phyloP scores from a whole-genome alignment of 805 yeast genomes.

The Pichia thaimueangensis region DNA sequence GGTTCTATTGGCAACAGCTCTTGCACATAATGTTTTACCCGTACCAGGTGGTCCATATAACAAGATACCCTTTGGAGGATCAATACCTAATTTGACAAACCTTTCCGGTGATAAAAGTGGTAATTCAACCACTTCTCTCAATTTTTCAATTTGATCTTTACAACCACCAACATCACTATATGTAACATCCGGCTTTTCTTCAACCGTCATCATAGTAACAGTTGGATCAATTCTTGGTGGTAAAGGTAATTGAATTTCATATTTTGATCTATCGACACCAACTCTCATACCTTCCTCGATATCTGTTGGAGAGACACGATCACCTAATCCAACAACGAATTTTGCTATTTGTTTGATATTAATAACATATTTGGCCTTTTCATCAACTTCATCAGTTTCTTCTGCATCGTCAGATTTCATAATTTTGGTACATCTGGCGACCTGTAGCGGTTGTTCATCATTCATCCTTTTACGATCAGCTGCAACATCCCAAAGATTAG shows the following conservation, averaged over 20 bases:
- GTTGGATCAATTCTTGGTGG: conserved; percentile 98
- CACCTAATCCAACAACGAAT: conserved; percentile 94
- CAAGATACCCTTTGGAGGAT: conserved; percentile 97
- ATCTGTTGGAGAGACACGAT: conserved; percentile 96
- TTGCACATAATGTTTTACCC: conserved; percentile 95
- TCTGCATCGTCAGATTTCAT: conserved; percentile 53
- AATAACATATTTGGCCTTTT: conserved; percentile 87
- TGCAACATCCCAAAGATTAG: conserved; percentile 94
- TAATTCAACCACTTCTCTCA: conserved; percentile 92
- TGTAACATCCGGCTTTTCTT: conserved; percentile 98
- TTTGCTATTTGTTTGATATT: conserved; percentile 97
- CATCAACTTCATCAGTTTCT: conserved; percentile 42
- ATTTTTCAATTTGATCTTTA: conserved; percentile 94
- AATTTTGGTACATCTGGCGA: conserved; percentile 97
- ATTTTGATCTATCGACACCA: conserved; percentile 96
- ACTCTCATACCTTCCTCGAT: conserved; percentile 99
- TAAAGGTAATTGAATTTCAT: conserved; percentile 92
- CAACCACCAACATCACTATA: conserved; percentile 98
- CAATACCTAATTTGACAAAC: conserved; percentile 93
- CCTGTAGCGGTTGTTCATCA: conserved; percentile 94
- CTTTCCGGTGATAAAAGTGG: conserved; percentile 94
- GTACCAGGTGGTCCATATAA: conserved; percentile 99
- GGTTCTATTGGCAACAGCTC: conserved; percentile 98
- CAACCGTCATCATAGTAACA: conserved; percentile 99
- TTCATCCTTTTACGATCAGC: conserved; percentile 92